These are phyloP conservation scores for Gaeumannomyces tritici DNA, from an alignment of 2,329 filamentous ascomycete genomes.

Conservation along the genomic window DNA sequence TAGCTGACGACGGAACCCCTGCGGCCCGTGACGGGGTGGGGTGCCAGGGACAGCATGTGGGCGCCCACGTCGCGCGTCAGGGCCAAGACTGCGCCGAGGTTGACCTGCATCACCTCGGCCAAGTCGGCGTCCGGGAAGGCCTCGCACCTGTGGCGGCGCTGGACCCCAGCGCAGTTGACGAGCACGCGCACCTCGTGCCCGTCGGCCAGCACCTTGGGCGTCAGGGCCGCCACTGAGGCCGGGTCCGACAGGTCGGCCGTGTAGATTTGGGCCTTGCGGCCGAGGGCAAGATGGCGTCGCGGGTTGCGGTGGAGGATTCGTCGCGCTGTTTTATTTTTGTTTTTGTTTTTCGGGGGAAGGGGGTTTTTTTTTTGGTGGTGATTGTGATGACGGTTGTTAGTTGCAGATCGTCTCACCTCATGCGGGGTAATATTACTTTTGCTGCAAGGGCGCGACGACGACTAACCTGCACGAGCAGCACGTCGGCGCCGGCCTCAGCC, in stretches of 20 bases:
- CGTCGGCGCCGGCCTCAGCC: conserved; percentile 48
- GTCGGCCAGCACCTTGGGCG: conserved; percentile 51
- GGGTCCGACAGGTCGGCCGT: conserved; percentile 57
- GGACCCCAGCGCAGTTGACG: conserved; percentile 81
- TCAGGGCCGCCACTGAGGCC: conserved; percentile 49
- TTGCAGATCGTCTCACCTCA: too few species aligned
- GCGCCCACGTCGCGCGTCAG: conserved; percentile 68
- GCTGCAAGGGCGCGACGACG: too few species aligned
- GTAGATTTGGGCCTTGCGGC: conserved; percentile 59
- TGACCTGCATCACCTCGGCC: conserved; percentile 75
- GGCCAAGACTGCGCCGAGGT: conserved; percentile 73
- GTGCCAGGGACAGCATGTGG: conserved; percentile 59
- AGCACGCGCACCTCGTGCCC: conserved; percentile 64
- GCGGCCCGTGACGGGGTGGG: conserved; percentile 38
- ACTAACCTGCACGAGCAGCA: conserved; percentile 47
- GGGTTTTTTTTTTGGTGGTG: not conserved
- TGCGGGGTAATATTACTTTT: too few species aligned
- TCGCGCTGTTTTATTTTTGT: conserved; percentile 17
- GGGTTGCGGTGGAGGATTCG: conserved; percentile 37
- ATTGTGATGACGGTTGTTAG: too few species aligned
- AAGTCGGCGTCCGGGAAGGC: conserved; percentile 70
- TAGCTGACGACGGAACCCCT: conserved; percentile 75
- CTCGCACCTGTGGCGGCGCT: conserved; percentile 66
- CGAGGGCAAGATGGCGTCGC: conserved; percentile 49
- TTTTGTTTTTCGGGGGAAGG: not conserved